Evolutionary conservation across 331 rosid genomes (phyloP).

Genomic region (Quercus tomentella): DNA sequence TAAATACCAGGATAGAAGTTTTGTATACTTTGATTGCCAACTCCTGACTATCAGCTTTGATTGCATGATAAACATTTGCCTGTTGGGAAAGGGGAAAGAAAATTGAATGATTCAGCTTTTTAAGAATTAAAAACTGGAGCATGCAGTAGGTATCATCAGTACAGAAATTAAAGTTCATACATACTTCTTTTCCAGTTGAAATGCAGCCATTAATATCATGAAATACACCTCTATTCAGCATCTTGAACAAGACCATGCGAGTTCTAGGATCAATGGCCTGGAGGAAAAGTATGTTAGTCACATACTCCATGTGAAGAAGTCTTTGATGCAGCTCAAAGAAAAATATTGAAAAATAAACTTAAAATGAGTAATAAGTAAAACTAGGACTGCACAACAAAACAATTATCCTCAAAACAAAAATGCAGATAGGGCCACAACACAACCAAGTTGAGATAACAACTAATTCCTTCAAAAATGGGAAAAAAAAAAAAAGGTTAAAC

Average conservation of each 20-base stretch:
- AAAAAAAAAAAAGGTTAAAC: too few relatives aligned
- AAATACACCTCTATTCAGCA: constrained; percentile 84
- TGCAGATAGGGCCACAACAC: neutral
- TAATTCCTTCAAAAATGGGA: too few relatives aligned
- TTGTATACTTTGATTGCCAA: constrained; percentile 86
- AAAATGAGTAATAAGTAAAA: neutral
- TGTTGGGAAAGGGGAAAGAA: constrained; percentile 22
- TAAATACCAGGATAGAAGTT: constrained; percentile 81
- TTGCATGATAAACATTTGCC: constrained; percentile 98
- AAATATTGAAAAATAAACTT: neutral
- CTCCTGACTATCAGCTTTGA: constrained; percentile 76
- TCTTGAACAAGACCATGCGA: constrained; percentile 88
- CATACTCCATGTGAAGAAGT: neutral
- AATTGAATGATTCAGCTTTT: neutral
- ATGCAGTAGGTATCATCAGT: neutral
- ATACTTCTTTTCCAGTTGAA: constrained; percentile 94
- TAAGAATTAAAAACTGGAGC: neutral
- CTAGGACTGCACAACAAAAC: neutral
- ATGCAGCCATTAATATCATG: constrained; percentile 92
- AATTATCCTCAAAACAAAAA: neutral
- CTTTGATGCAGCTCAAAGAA: neutral
- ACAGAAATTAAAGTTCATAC: constrained; percentile 16
- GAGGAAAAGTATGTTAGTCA: neutral
- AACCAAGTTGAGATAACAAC: too few relatives aligned
- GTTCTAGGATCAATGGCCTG: constrained; percentile 98